Evolutionary conservation across 306 rosid species (phyloP).

Genomic region (Citrullus mucosospermus): DNA sequence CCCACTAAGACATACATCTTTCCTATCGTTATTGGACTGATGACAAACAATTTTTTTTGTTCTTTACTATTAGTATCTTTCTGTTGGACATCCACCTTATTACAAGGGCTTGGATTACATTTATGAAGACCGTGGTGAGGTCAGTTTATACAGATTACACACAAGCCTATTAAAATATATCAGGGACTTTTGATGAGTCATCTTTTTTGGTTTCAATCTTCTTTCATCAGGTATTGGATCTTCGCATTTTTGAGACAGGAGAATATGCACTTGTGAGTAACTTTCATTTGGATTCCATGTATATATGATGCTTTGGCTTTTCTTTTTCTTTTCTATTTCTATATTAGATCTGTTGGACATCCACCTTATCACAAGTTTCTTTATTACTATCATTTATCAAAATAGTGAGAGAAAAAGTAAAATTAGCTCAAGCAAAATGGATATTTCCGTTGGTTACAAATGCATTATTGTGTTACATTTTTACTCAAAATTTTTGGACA

Average conservation of each 20-base stretch:
- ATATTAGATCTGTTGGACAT: neutral
- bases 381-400: neutral
- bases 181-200: neutral
- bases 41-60: neutral
- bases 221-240: constrained; percentile 54
- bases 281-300: neutral
- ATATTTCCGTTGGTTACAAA: neutral
- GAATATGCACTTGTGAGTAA: constrained; percentile 80
- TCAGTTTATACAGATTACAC: constrained; percentile 10
- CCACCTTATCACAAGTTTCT: neutral
- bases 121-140: constrained; percentile 98
- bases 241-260: constrained; percentile 81
- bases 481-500: constrained; percentile 12
- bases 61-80: constrained; percentile 53
- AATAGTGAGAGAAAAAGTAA: neutral
- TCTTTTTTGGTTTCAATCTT: neutral
- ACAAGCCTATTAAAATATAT: neutral
- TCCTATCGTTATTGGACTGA: neutral
- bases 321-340: neutral
- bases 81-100: constrained; percentile 94
- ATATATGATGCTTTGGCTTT: neutral
- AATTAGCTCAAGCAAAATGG: neutral
- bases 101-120: constrained; percentile 92
- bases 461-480: neutral
- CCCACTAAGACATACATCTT: neutral